These are phyloP conservation scores for Pseudogymnoascus sp. DNA, from an alignment of 2,329 filamentous ascomycete genomes.

Conservation along the genomic window DNA sequence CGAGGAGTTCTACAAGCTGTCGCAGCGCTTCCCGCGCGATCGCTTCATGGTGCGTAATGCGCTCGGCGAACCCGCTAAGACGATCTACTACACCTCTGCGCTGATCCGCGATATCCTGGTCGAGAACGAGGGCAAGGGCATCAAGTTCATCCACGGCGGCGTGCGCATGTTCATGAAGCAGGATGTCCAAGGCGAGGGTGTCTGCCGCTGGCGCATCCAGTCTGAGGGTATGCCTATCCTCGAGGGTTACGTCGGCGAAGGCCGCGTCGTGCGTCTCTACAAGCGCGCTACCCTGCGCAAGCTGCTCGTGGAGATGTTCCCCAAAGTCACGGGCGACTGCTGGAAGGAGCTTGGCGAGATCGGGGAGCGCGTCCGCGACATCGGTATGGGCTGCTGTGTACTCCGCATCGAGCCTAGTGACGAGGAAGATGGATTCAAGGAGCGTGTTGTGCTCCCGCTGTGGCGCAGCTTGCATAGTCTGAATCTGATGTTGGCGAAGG, in stretches of 20 bases:
- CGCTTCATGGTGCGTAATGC: slow-evolving; percentile 96
- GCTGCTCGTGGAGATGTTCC: slow-evolving; percentile 94
- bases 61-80: slow-evolving; percentile 77
- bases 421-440: slow-evolving; percentile 51
- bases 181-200: slow-evolving; percentile 75
- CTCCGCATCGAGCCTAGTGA: slow-evolving; percentile 72
- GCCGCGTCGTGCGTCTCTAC: slow-evolving; percentile 64
- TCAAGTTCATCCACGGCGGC: slow-evolving; percentile 93
- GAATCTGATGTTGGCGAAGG: slow-evolving; percentile 97
- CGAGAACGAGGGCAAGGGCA: slow-evolving; percentile 79
- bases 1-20: slow-evolving; percentile 77
- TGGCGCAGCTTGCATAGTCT: slow-evolving; percentile 90
- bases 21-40: slow-evolving; percentile 74
- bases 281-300: slow-evolving; percentile 72
- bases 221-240: slow-evolving; percentile 87
- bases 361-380: slow-evolving; percentile 68
- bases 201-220: slow-evolving; percentile 93
- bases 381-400: slow-evolving; percentile 88
- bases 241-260: slow-evolving; percentile 78
- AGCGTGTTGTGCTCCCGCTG: slow-evolving; percentile 80
- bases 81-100: slow-evolving; percentile 89
- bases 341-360: slow-evolving; percentile 79
- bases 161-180: slow-evolving; percentile 99
- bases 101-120: slow-evolving; percentile 78
- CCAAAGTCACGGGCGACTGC: slow-evolving; percentile 67